Evolutionary conservation across 257 asterid genomes (phyloP).

Genomic region (Apocynum venetum): DNA sequence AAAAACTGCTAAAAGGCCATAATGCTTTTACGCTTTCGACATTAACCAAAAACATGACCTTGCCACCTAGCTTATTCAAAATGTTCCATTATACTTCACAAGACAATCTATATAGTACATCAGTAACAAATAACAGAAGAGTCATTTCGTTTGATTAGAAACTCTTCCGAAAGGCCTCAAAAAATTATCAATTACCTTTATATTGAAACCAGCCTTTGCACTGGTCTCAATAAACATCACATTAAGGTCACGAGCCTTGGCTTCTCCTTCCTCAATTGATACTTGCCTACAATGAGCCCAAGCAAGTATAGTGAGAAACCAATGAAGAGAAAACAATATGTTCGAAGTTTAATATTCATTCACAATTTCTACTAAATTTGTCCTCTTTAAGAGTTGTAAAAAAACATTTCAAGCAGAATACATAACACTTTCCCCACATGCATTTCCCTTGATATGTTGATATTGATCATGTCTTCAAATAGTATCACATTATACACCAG

Average conservation of each 20-base stretch:
- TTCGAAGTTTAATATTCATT: neutral
- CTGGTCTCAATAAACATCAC: constrained; percentile 52
- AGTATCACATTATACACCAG: neutral
- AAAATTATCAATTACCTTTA: constrained; percentile 27
- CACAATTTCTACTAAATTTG: neutral
- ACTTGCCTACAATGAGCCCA: constrained; percentile 35
- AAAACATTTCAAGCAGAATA: too few species aligned
- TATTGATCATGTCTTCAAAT: neutral
- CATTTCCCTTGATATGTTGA: neutral
- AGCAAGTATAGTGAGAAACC: neutral
- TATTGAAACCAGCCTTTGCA: constrained; percentile 54
- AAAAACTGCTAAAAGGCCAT: neutral
- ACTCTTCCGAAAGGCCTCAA: neutral
- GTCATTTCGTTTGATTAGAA: neutral
- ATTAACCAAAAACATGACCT: neutral
- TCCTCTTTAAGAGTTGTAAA: too few species aligned
- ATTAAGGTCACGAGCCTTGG: constrained; percentile 47
- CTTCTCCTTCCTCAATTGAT: constrained; percentile 51
- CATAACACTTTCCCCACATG: neutral
- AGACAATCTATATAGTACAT: neutral
- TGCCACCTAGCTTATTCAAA: neutral
- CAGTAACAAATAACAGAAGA: neutral
- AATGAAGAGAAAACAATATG: neutral
- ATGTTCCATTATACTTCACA: neutral
- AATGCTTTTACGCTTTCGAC: neutral